Percentiles rank a stretch among this genome's conserved stretches.
Evolutionary conservation across 2,329 filamentous ascomycete species (phyloP).

Genomic region (Thermoascus crustaceus): DNA sequence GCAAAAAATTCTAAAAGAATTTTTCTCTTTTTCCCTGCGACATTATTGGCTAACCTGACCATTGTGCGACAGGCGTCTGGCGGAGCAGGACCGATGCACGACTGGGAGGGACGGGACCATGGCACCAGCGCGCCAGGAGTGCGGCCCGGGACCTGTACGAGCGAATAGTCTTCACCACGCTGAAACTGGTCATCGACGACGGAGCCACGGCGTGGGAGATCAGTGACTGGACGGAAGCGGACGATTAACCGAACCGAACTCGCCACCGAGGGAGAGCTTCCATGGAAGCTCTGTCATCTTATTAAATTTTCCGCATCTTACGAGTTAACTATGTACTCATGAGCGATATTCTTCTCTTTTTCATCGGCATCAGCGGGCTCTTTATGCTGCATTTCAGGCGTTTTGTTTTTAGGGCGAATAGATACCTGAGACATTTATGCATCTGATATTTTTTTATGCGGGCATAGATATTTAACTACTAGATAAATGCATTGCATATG

Average conservation of each 20-base stretch:
- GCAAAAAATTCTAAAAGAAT: conserved; percentile 8
- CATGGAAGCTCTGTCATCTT: too few relatives aligned
- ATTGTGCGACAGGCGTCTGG: conserved; percentile 54
- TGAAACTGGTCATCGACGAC: conserved; percentile 59
- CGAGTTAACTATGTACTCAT: too few relatives aligned
- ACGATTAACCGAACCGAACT: too few relatives aligned
- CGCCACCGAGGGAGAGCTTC: too few relatives aligned
- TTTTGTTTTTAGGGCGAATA: conserved; percentile 5
- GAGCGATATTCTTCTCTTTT: too few relatives aligned
- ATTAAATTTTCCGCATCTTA: background rate
- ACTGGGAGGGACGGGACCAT: conserved; percentile 50
- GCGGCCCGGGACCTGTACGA: conserved; percentile 45
- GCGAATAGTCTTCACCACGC: conserved; percentile 60
- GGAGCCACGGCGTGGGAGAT: conserved; percentile 57
- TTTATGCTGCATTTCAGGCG: too few relatives aligned
- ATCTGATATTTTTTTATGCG: conserved; percentile 3
- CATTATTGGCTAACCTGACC: background rate
- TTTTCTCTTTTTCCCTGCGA: background rate
- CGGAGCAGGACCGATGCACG: conserved; percentile 52
- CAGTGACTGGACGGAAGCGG: conserved; percentile 44
- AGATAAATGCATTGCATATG: too few relatives aligned
- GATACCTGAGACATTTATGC: too few relatives aligned
- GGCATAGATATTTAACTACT: background rate
- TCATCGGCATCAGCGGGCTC: too few relatives aligned
- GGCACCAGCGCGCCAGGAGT: conserved; percentile 46